Evolutionary conservation across 352 stramenopile species (phyloP), one percentile per base, ranked within the genome.

Genomic region (Globisporangium orthogonon): DNA sequence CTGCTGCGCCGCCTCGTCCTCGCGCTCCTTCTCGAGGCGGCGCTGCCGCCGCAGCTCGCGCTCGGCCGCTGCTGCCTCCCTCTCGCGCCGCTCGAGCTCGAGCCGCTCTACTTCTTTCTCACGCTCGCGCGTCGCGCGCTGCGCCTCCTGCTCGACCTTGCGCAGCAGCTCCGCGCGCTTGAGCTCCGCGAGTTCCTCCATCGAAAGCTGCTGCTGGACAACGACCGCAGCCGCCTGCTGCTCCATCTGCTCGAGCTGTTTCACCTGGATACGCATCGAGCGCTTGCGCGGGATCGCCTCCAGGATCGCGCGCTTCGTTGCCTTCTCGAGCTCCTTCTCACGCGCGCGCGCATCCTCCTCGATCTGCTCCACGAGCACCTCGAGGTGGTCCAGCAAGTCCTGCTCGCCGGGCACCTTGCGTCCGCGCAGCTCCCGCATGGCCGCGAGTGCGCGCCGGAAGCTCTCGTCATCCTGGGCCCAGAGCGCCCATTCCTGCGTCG

Each of bases 211-310:
- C 54, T 78, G 75, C 56, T 81, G 75, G 37, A 67, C 63, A 43
- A 82, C 67, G 33, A 83, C 58, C 23, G 86, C 75, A 37, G 87
- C 69, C 40, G 83, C 68, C 40, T 88, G 74, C 56, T 86, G 88
- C 65, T 91, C 81, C 56, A 89, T 68, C 44, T 87, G 73, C 54
- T 88, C 82, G 33, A 94, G 66, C 66, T 94, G 79, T 67, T 94
- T 91, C 30, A 91, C 84, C 58, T 92, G 84, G 45, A 94, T 83
- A 15, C 84, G 80, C 58, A 91, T 66, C 52, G 82, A 92, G 0
- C 83, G 78, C 62, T 94, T 94, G 29, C 84, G 78, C 4, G 84
- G 84, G 56, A 94, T 92, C 3, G 82, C 84, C 51, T 94, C 82
- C 17, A 94, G 63, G 63, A 94, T 89, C 14, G 84, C 84, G 33